Evolutionary conservation across 176 grass and related monocot genomes (phyloP).

Genomic region (Cocos nucifera): DNA sequence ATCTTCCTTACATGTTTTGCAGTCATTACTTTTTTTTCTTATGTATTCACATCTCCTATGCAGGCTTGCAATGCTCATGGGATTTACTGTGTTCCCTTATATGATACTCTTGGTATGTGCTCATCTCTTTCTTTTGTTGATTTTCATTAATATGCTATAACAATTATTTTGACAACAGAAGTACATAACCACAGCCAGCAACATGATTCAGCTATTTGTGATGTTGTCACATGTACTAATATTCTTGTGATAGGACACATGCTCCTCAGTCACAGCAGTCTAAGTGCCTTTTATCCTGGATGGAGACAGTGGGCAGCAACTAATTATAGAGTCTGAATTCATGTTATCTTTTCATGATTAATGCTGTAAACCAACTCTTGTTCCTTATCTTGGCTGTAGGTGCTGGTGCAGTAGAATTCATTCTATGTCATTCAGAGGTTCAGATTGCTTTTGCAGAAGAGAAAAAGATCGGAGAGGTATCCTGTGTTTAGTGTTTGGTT

Average conservation of each 20-base stretch:
- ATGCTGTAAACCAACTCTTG: not conserved
- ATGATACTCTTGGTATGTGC: conserved; percentile 84
- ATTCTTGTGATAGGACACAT: no score
- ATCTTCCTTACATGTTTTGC: not conserved
- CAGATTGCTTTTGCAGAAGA: conserved; percentile 76
- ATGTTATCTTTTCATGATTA: no score
- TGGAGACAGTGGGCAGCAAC: no score
- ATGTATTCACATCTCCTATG: conserved; percentile 22
- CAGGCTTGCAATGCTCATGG: conserved; percentile 89
- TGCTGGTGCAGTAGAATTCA: conserved; percentile 76
- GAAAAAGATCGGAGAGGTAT: conserved; percentile 64
- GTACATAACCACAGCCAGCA: no score
- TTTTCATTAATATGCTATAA: no score
- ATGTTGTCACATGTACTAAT: no score
- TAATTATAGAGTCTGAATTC: no score
- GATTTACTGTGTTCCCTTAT: conserved; percentile 74
- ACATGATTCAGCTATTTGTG: no score
- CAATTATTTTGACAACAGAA: no score
- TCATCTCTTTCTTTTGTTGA: conserved; percentile 17
- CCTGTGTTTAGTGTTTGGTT: not conserved
- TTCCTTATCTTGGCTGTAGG: conserved; percentile 36
- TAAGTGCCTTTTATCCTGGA: no score
- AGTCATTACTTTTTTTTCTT: conserved; percentile 10
- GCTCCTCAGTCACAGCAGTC: no score
- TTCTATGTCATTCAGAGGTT: conserved; percentile 85